A percentile compares a stretch with the other conserved stretches of the same genome.
phyloP scores from a whole-genome alignment of 768 basidiomycete species.

The Amanita muscaria region DNA sequence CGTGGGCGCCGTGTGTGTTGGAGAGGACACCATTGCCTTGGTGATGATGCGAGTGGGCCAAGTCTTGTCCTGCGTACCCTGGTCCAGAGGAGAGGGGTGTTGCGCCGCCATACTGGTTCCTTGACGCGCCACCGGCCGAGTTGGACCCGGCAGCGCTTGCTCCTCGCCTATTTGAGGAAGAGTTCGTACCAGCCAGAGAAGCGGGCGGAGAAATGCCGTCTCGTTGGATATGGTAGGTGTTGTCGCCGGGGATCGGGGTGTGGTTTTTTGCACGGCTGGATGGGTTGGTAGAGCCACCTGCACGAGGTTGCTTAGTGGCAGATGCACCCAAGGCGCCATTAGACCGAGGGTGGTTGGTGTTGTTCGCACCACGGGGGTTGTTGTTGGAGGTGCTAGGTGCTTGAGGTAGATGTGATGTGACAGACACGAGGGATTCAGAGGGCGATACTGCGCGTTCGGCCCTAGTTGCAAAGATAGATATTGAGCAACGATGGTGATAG shows the following conservation, averaged over 20 bases:
- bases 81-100: background rate
- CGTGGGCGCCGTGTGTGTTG: background rate
- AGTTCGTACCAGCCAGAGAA: background rate
- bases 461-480: conserved; percentile 28
- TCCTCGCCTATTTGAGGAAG: conserved; percentile 6
- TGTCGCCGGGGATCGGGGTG: conserved; percentile 5
- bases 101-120: conserved; percentile 3
- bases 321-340: background rate
- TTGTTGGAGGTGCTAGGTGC: conserved; percentile 7
- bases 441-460: conserved; percentile 61
- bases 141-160: conserved; percentile 11
- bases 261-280: conserved; percentile 11
- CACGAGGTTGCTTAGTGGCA: background rate
- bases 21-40: background rate
- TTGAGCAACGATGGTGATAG: conserved; percentile 4
- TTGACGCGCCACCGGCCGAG: background rate
- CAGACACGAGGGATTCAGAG: conserved; percentile 64
- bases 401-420: conserved; percentile 41
- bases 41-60: too few relatives aligned
- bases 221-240: background rate
- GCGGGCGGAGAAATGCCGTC: conserved; percentile 3
- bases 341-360: background rate
- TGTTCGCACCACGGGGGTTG: background rate
- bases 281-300: background rate
- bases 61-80: too few relatives aligned